phyloP scores from a whole-genome alignment of 2,329 filamentous ascomycete genomes.

The Fusarium decemcellulare region DNA sequence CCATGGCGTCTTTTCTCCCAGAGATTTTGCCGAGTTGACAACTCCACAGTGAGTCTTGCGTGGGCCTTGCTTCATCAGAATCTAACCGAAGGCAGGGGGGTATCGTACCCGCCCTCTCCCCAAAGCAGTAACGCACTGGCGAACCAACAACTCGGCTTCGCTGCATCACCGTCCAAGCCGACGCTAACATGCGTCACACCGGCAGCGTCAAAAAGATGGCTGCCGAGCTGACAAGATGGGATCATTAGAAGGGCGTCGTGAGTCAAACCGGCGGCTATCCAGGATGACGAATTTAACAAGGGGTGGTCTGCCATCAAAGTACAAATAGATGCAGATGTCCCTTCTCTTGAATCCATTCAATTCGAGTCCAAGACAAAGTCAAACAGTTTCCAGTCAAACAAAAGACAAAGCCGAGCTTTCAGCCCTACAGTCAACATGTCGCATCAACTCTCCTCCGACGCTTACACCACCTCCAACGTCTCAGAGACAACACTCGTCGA shows the following conservation, averaged over 20 bases:
- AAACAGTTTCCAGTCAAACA: conserved; percentile 12
- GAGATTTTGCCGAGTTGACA: too few relatives aligned
- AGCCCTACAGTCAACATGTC: conserved; percentile 34
- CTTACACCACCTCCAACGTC: conserved; percentile 39
- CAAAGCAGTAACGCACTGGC: too few relatives aligned
- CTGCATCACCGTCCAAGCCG: neutral
- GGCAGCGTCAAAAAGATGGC: conserved; percentile 10
- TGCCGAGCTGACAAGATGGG: conserved; percentile 38
- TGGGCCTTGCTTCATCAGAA: too few relatives aligned
- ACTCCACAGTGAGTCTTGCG: too few relatives aligned
- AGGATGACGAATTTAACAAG: conserved; percentile 8
- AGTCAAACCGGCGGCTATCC: conserved; percentile 31
- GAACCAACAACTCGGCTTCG: too few relatives aligned
- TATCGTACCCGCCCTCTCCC: too few relatives aligned
- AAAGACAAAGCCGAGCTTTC: neutral
- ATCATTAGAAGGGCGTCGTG: conserved; percentile 38
- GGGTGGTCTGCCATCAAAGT: conserved; percentile 4
- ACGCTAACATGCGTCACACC: conserved; percentile 40
- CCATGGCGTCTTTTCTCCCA: too few relatives aligned
- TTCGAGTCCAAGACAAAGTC: conserved; percentile 12
- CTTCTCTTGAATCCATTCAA: neutral
- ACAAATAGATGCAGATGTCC: conserved; percentile 34
- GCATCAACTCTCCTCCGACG: conserved; percentile 31
- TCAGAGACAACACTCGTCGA: conserved; percentile 45
- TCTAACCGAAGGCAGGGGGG: too few relatives aligned